Percentiles rank a stretch among this genome's conserved stretches.
These are phyloP conservation scores for Salix dunnii DNA, from an alignment of 345 rosid genomes.

Conservation along the genomic window DNA sequence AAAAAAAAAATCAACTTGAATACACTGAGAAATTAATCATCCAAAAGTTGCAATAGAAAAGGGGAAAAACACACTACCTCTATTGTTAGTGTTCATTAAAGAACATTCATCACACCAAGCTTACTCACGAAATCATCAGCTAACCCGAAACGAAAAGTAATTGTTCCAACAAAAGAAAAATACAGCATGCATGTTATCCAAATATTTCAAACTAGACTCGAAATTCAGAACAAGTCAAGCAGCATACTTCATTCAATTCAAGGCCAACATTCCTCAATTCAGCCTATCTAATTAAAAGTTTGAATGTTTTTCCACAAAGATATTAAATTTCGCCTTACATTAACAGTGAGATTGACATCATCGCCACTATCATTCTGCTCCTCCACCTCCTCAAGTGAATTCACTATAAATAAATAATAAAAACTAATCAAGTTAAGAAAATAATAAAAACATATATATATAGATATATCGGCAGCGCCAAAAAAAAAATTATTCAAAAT, in stretches of 20 bases:
- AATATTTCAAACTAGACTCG: constrained; percentile 1
- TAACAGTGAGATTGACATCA: constrained; percentile 17
- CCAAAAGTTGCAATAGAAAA: too few species aligned
- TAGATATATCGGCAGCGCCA: background rate
- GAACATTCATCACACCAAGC: too few species aligned
- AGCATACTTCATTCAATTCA: background rate
- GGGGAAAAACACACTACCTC: too few species aligned
- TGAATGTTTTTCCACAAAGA: background rate
- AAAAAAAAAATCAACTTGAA: background rate
- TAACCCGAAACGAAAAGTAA: background rate
- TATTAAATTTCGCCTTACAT: constrained; percentile 32
- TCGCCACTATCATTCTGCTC: constrained; percentile 24
- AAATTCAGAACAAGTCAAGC: background rate
- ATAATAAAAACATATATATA: background rate
- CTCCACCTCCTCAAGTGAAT: constrained; percentile 21
- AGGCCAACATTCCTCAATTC: background rate
- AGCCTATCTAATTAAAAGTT: background rate
- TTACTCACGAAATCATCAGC: too few species aligned
- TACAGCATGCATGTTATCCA: background rate
- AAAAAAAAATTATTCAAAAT: background rate
- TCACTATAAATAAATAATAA: constrained; percentile 24
- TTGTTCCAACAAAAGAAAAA: background rate
- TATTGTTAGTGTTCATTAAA: too few species aligned
- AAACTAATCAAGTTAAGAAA: background rate
- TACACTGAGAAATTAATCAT: too few species aligned